Percentiles rank a stretch among this genome's conserved stretches.
Conservation (phyloP, 1,284 basidiomycete species). For the Takashimella koratensis region DNA sequence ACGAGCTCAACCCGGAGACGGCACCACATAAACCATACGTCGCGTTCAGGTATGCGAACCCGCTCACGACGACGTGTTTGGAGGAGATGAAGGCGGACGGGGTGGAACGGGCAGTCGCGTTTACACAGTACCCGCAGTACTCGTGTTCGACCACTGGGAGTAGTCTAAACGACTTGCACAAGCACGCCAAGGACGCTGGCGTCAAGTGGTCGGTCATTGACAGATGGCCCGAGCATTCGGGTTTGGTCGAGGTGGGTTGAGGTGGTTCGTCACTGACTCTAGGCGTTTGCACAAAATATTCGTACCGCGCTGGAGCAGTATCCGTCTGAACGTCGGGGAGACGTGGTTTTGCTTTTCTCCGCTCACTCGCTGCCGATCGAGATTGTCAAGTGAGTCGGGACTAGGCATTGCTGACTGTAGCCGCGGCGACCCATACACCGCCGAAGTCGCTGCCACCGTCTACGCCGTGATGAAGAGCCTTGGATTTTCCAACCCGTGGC, state of each 20-base stretch:
- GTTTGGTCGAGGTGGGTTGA: constrained; percentile 77
- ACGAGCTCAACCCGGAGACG: constrained; percentile 85
- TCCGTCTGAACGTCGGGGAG: constrained; percentile 61
- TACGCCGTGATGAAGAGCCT: constrained; percentile 83
- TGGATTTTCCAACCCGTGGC: constrained; percentile 66
- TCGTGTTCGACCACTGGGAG: constrained; percentile 97
- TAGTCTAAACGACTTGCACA: constrained; percentile 88
- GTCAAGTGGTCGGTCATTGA: constrained; percentile 98
- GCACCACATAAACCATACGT: constrained; percentile 96
- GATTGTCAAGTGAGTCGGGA: constrained; percentile 66
- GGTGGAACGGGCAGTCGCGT: constrained; percentile 87
- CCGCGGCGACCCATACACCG: constrained; percentile 94
- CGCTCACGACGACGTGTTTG: constrained; percentile 79
- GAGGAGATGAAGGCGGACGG: constrained; percentile 85
- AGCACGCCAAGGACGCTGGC: constrained; percentile 49
- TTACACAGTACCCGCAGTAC: constrained; percentile 99
- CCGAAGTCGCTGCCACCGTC: constrained; percentile 93
- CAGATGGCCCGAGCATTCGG: constrained; percentile 92
- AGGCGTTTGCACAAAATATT: constrained; percentile 89
- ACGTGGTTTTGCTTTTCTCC: constrained; percentile 87
- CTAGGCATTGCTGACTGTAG: constrained; percentile 60
- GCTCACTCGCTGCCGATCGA: constrained; percentile 98
- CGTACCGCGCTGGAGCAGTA: constrained; percentile 78
- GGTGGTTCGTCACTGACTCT: constrained; percentile 6
- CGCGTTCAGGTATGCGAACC: constrained; percentile 88